phyloP scores from a whole-genome alignment of 140 eudicot species.

The Bidens hawaiensis region DNA sequence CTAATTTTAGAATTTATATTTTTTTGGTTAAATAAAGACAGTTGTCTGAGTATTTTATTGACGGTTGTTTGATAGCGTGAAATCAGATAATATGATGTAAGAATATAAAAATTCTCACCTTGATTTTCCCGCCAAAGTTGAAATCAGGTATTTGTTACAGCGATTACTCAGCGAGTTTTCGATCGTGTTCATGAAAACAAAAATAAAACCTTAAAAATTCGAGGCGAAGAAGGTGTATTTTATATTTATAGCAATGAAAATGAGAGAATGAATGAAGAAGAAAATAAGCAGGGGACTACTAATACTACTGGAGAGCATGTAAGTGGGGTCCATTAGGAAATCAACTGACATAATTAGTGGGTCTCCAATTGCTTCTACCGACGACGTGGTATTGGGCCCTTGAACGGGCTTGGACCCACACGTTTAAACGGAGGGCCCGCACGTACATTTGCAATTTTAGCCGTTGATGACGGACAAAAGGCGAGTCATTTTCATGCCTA shows the following conservation, averaged over 20 bases:
- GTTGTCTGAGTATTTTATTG: no score
- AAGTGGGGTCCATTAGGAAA: background rate
- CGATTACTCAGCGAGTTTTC: no score
- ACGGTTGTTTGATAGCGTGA: no score
- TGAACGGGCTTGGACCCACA: constrained; percentile 26
- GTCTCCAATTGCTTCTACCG: constrained; percentile 22
- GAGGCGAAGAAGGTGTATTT: background rate
- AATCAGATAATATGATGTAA: no score
- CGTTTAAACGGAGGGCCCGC: constrained; percentile 21
- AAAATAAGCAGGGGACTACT: background rate
- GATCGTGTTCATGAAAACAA: background rate
- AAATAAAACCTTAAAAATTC: background rate
- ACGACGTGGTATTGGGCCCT: constrained; percentile 22
- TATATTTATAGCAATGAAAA: background rate
- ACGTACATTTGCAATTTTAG: constrained; percentile 14
- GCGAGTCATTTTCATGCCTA: constrained; percentile 18
- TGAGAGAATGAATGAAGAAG: background rate
- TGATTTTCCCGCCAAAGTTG: background rate
- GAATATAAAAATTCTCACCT: background rate
- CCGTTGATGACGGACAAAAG: constrained; percentile 46
- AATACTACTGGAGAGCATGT: background rate
- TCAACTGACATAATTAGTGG: constrained; percentile 24
- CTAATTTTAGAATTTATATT: no score
- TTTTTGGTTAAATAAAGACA: no score
- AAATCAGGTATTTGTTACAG: no score